Evolutionary conservation across 352 stramenopile species (phyloP), one percentile per base, ranked within the genome.

Genomic region (Pythium diclinum): DNA sequence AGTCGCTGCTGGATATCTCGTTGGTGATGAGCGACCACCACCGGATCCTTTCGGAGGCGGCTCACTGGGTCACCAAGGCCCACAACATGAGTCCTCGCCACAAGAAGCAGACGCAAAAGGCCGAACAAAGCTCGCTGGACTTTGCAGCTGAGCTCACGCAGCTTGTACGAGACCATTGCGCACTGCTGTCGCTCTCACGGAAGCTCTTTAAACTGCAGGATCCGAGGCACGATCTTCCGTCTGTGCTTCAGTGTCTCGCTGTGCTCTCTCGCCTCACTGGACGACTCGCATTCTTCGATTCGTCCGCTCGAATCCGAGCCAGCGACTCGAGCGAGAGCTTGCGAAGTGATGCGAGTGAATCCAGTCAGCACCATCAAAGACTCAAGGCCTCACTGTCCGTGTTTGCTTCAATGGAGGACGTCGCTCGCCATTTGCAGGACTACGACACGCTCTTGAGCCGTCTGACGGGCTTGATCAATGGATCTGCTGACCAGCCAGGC

Each of bases 11-110:
- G 51, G 82, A 89, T 46, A 91, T 91, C 48, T 89, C 82, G 17
- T 79, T 91, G 23, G 79, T 91, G 16, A 88, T 91, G 79, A 89
- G 61, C n/a, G 82, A 91, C 28, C 78, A 89, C 56, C 79, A 91
- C 23, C 78, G 73, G 0, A 71, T 91, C n/a, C 48, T 91, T 25
- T 76, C 73, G 1, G 75, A 91, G 63, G 73, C 75, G 0, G 69
- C 79, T 33, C 73, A 75, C 32, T 83, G 74, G 61, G 71, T 91
- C 0, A 58, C 47, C 1, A 87, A 88, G 62, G 67, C 60, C 6
- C 36, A 49, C n/a, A 53, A 42, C 6, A 51, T 68, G 56, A 65
- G 56, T 33, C 38, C 70, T 32, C 67, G 67, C 10, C 48, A 72
- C 55, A 56, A 63, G 52, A 25, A 11, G 14, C 14, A 51, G 44